Conservation (phyloP, 305 asterid genomes). For the Striga hermonthica region DNA sequence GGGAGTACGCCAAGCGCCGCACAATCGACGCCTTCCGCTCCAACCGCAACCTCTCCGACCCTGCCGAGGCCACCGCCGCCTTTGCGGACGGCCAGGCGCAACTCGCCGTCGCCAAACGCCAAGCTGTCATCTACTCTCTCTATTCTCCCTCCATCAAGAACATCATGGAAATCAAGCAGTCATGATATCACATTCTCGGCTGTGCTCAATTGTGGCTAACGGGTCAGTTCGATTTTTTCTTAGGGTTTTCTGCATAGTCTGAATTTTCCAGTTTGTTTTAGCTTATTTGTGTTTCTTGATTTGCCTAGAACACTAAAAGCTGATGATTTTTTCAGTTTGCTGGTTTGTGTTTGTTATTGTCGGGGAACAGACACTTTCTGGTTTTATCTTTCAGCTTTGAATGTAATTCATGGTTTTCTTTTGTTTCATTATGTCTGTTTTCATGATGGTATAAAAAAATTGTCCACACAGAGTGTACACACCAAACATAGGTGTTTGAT, state of each 20-base stretch:
- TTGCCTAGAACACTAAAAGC: not conserved
- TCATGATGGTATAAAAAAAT: too few species aligned
- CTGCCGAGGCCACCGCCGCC: constrained; percentile 48
- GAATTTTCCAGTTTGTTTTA: not conserved
- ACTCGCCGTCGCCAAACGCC: constrained; percentile 72
- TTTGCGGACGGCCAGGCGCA: constrained; percentile 67
- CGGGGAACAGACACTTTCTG: too few species aligned
- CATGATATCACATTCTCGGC: constrained; percentile 25
- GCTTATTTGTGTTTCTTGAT: too few species aligned
- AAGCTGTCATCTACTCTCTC: constrained; percentile 66
- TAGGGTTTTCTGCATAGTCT: constrained; percentile 16
- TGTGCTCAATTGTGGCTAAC: constrained; percentile 19
- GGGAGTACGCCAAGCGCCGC: constrained; percentile 78
- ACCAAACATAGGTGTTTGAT: too few species aligned
- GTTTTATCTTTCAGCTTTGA: too few species aligned
- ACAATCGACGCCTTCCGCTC: constrained; percentile 66
- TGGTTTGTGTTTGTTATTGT: not conserved
- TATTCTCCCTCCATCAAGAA: constrained; percentile 60
- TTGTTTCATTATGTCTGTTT: too few species aligned
- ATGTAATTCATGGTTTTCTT: too few species aligned
- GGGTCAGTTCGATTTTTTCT: constrained; percentile 30
- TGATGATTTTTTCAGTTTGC: not conserved
- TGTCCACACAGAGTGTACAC: too few species aligned
- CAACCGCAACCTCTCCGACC: constrained; percentile 47
- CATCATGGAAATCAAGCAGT: constrained; percentile 56